Base-by-base conservation (phyloP, 441 rosid genomes). In the Heliophila coronopifolia region DNA sequence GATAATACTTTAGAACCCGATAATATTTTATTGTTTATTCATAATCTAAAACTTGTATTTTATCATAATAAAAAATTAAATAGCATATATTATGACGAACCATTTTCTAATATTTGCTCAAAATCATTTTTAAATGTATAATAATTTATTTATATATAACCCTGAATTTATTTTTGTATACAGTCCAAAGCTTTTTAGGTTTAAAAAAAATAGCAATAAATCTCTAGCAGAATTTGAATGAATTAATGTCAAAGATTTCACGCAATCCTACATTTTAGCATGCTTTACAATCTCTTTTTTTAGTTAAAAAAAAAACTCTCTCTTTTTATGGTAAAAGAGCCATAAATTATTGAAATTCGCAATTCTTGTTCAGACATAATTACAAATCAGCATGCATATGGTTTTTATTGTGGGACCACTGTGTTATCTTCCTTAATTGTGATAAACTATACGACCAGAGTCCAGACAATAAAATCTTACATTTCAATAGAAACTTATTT, bases 331-430 rank as follows among this genome's bases (percentile, higher is more conserved):
- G 44, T 45, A 6, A 45, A 34, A 26, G 23, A 36, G 30, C 24
- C 30, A 26, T 26, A 26, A 50, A 42, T 50, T 12, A 38, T 50
- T 50, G 65, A 60, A 59, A 50, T 41, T 32, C 36, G 43, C 22
- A 59, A 49, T 5, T 30, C 37, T 49, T 59, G 20, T 56, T 30
- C 56, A 39, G 49, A 32, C 45, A 42, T 50, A 41, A 17, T 33
- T n/a, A 60, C 50, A 36, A 33, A 41, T 42, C 30, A 31, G 58
- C 58, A 50, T 50, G 65, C 65, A 60, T 31, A 40, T 60, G 43
- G 12, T 25, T 50, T 58, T 59, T 24, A 15, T 59, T 59, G 57
- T 49, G 42, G 43, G 22, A 49, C 42, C 51, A 59, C 56, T n/a
- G 36, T 40, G 50, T 49, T 23, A 31, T 49, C 41, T 39, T 49